Percentiles rank a stretch among this genome's conserved stretches.
Evolutionary conservation across 495 filamentous ascomycete genomes (phyloP).

Genomic region (Amphirosellinia nigrospora): DNA sequence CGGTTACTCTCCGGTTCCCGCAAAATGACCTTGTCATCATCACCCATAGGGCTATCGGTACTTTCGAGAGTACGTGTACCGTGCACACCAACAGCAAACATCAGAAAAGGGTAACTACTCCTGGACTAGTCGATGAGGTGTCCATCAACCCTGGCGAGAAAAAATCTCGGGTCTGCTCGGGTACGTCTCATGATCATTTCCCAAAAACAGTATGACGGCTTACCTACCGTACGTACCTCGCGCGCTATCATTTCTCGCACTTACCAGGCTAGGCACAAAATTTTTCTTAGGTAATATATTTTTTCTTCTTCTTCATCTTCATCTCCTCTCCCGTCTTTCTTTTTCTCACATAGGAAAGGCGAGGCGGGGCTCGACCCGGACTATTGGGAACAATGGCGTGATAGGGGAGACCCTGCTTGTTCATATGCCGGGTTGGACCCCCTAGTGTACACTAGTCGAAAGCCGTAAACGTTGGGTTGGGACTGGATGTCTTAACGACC

Average conservation of each 20-base stretch:
- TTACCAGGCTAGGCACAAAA: not conserved
- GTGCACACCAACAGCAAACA: not conserved
- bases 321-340: no score
- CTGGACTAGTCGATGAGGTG: conserved; percentile 2
- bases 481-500: not conserved
- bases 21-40: not conserved
- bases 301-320: not conserved
- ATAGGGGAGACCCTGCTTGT: not conserved
- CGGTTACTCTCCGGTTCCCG: not conserved
- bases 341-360: not conserved
- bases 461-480: not conserved
- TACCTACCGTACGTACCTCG: no score
- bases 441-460: not conserved
- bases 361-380: not conserved
- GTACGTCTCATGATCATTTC: not conserved
- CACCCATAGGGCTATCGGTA: not conserved
- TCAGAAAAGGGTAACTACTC: not conserved
- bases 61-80: not conserved
- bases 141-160: not conserved
- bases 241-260: not conserved
- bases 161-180: not conserved
- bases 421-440: not conserved
- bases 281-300: not conserved
- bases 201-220: conserved; percentile 1
- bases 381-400: conserved; percentile 22